Conservation (phyloP, 2,329 filamentous ascomycete genomes). For the Neophaeococcomyces mojaviensis region DNA sequence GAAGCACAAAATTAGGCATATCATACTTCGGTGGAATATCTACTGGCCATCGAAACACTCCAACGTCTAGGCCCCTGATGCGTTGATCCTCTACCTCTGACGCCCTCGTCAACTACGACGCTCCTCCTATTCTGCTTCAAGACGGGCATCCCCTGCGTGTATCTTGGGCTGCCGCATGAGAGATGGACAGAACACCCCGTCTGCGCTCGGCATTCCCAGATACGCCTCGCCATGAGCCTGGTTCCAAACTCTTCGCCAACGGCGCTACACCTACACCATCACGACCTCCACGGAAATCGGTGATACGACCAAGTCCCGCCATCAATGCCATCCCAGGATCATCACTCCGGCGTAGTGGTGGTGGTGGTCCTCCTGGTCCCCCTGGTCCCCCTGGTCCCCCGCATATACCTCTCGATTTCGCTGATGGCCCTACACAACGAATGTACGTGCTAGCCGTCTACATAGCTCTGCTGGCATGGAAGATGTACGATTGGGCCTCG, state of each 20-base stretch:
- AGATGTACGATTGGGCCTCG: slow-evolving; percentile 59
- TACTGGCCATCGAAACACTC: too few relatives aligned
- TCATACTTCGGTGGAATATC: too few relatives aligned
- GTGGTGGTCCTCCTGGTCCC: too few relatives aligned
- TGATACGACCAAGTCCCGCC: background rate
- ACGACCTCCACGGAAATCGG: slow-evolving; percentile 10
- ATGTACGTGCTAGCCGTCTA: slow-evolving; percentile 82
- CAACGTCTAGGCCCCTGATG: too few relatives aligned
- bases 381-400: too few relatives aligned
- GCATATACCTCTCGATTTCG: slow-evolving; percentile 68
- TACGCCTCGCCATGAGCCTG: slow-evolving; percentile 49
- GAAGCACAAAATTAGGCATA: background rate
- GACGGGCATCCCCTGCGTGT: too few relatives aligned
- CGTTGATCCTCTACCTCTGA: too few relatives aligned
- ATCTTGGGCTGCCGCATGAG: slow-evolving; percentile 35
- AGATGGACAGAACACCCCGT: slow-evolving; percentile 77
- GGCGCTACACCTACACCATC: slow-evolving; percentile 11
- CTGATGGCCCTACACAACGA: slow-evolving; percentile 87
- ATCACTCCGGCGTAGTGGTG: slow-evolving; percentile 14
- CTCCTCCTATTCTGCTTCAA: too few relatives aligned
- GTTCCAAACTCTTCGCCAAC: slow-evolving; percentile 12
- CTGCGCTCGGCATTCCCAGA: slow-evolving; percentile 74
- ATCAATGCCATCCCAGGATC: background rate
- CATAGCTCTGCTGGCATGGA: slow-evolving; percentile 67
- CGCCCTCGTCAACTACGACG: too few relatives aligned